Evolutionary conservation across 345 rosid genomes (phyloP), one percentile per base, ranked within the genome.

Genomic region (Citrus unshiu): DNA sequence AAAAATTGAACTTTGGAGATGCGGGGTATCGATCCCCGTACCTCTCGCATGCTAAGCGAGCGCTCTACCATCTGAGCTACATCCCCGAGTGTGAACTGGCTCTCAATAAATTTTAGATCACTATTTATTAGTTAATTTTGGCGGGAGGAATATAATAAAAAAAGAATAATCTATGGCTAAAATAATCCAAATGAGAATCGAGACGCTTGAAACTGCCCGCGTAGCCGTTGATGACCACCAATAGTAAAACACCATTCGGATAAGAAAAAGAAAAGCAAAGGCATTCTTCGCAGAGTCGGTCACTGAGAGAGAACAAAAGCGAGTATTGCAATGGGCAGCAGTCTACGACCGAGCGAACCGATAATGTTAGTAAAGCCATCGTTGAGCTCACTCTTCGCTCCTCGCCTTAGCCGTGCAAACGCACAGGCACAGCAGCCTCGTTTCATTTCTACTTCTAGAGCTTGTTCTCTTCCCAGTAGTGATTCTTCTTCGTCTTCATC

Each of bases 31-130:
- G 74, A 74, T 79, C 78, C 70, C 68, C 24, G 82, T 84, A 78
- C 85, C 88, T 82, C 89, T 86, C 85, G 83, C 85, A 82, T 87
- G 86, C 84, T 82, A 87, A 82, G 85, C 86, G 82, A 85, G 84
- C 86, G 84, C 88, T 86, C 89, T 84, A 88, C 87, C 89, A 86
- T 81, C 83, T 88, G 87, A 84, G 87, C 86, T 85, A 83, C 81
- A 83, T 81, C 85, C 86, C 81, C 85, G 0, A 5, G 4, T 12
- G 1, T 35, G 1, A 35, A 35, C 1, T 0, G 37, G 1, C 37
- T 35, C 0, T 1, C 37, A 35, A 35, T 35, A 35, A 4, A 35
- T 35, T 1, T 1, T 10, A 43, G 0, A 43, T 43, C 0, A 43
- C 0, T 10, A 3, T 10, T 0, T 12, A 40, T 0, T 4, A 9